Evolutionary conservation across 257 asterid species (phyloP), one percentile per base, ranked within the genome.

Genomic region (Capsicum chinense): DNA sequence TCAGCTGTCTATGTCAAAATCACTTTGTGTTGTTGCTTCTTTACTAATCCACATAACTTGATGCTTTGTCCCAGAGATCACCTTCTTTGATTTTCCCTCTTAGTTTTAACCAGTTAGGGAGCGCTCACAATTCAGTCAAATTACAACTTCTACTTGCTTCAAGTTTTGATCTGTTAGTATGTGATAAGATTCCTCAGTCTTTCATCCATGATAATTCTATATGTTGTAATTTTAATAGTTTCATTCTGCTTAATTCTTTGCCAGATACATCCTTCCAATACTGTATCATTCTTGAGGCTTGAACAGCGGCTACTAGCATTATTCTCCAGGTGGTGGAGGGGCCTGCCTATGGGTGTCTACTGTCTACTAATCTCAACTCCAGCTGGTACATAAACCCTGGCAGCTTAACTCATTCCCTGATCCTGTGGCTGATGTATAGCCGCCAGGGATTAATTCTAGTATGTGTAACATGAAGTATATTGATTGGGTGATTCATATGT

Each of bases 51-150:
- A 42, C 16, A 17, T 69, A 39, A 42, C 79, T 17, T 69, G 79
- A 9, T 39, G 16, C 76, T 68, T 64, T 64, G 5, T 26, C n/a
- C 16, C 47, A 39, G 12, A 15, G 52, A 67, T 37, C 74, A 67
- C 74, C 21, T 35, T 67, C 19, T 67, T 67, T 35, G 50, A 35
- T 35, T 67, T 67, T 67, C 74, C 74, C 74, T 66, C 19, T 35
- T 35, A 35, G 74, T 33, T 67, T 66, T 33, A 19, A 33, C 26
- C 42, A 68, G 54, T 68, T 7, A 68, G 7, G 16, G 54, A 68
- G n/a, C 47, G 12, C 78, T 68, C 52, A 68, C 78, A 68, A 39
- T 68, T 68, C 8, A 3, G 54, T 39, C 54, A 68, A 68, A 68
- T 37, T 15, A 16, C 71, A 68, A 39, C 78, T 8, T 68, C 7